Percentiles rank a stretch among this genome's conserved stretches.
phyloP scores from a whole-genome alignment of 1,139 yeast species.

The Sugiyamaella paludigena region DNA sequence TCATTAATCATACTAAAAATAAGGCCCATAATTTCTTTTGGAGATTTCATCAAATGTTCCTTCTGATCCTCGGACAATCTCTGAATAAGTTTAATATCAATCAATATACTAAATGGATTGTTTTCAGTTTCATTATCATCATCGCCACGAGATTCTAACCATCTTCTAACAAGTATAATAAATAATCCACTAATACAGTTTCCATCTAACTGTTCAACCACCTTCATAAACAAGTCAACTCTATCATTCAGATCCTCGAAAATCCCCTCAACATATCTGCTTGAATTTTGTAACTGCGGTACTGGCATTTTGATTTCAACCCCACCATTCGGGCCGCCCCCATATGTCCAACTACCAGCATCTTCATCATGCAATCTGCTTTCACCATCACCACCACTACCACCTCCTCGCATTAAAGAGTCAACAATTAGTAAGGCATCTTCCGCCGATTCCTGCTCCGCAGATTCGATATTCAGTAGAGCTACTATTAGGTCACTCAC shows the following conservation, averaged over 20 bases:
- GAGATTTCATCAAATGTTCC: constrained; percentile 59
- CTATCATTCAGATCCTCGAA: constrained; percentile 53
- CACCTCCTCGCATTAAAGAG: constrained; percentile 37
- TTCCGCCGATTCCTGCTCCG: neutral
- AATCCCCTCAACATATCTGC: constrained; percentile 21
- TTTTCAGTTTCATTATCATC: constrained; percentile 34
- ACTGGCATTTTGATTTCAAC: constrained; percentile 45
- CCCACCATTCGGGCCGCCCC: constrained; percentile 53
- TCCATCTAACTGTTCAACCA: constrained; percentile 51
- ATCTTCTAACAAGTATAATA: constrained; percentile 52
- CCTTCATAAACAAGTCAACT: constrained; percentile 46
- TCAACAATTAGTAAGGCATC: constrained; percentile 44
- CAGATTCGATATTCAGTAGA: constrained; percentile 7
- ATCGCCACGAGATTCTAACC: constrained; percentile 46
- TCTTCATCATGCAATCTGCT: too few species aligned
- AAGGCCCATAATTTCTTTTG: constrained; percentile 56
- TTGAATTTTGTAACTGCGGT: constrained; percentile 1
- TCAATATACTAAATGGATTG: constrained; percentile 55
- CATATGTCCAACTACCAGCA: constrained; percentile 51
- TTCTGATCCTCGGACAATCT: constrained; percentile 58
- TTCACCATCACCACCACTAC: constrained; percentile 34
- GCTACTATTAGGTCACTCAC: constrained; percentile 24
- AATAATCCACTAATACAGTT: constrained; percentile 50
- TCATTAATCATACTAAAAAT: constrained; percentile 49
- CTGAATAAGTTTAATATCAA: constrained; percentile 66